A percentile compares a stretch with the other conserved stretches of the same genome.
These are phyloP conservation scores for Pyropia haitanensis DNA, from an alignment of 23 red algal species.

Conservation along the genomic window DNA sequence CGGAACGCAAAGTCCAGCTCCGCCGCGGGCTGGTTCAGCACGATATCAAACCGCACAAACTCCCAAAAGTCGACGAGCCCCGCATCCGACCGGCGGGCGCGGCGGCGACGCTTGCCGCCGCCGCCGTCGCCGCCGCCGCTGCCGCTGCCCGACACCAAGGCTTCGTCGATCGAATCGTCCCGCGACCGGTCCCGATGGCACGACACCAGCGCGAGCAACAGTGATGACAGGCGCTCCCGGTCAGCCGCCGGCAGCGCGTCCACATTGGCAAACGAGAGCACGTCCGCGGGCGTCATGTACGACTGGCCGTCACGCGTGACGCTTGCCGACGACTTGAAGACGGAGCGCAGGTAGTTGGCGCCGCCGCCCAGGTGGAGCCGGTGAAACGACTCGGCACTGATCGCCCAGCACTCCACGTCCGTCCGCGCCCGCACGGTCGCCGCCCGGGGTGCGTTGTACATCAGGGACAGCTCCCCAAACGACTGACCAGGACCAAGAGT, in stretches of 20 bases:
- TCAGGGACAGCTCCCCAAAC: slow-evolving; percentile 93
- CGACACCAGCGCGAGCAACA: slow-evolving; percentile 73
- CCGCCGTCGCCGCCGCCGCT: no score
- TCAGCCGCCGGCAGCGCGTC: slow-evolving; percentile 60
- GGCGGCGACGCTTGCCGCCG: no score
- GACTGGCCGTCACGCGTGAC: slow-evolving; percentile 43
- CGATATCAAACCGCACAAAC: slow-evolving; percentile 97
- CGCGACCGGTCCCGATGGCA: slow-evolving; percentile 48
- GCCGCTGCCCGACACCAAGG: no score
- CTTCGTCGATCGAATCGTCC: background rate
- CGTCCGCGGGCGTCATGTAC: slow-evolving; percentile 78
- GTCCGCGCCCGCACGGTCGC: slow-evolving; percentile 85
- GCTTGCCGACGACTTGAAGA: slow-evolving; percentile 80
- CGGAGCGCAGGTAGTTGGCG: slow-evolving; percentile 61
- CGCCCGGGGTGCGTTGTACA: slow-evolving; percentile 86
- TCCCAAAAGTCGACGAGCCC: slow-evolving; percentile 97
- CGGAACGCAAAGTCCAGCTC: slow-evolving; percentile 88
- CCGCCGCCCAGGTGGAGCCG: slow-evolving; percentile 80
- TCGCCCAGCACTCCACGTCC: slow-evolving; percentile 96
- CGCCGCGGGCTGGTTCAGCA: slow-evolving; percentile 87
- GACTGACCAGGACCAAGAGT: slow-evolving; percentile 70
- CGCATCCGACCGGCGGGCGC: background rate
- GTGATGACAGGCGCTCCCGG: slow-evolving; percentile 43
- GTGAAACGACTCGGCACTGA: slow-evolving; percentile 85
- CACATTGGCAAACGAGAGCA: slow-evolving; percentile 71